Conservation (phyloP, 371 early-diverging fungal genomes). For the Smittium mucronatum region DNA sequence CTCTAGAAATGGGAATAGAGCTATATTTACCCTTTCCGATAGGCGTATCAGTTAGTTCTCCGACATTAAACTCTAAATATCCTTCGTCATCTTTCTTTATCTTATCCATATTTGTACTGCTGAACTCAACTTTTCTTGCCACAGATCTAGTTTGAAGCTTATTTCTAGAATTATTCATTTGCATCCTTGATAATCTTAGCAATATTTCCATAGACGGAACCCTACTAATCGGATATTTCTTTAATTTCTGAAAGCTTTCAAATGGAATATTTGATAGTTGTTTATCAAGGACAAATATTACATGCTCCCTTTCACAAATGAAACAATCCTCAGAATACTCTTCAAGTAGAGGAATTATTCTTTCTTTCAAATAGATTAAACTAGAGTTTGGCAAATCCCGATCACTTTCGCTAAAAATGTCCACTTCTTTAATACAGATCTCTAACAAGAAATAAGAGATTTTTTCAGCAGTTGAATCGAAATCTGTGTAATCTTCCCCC, state of each 20-base stretch:
- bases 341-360: background rate
- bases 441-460: background rate
- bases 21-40: background rate
- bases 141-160: background rate
- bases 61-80: background rate
- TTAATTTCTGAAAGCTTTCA: background rate
- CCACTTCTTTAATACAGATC: background rate
- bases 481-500: background rate
- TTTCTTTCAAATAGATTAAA: background rate
- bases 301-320: background rate
- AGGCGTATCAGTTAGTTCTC: background rate
- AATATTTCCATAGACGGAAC: background rate
- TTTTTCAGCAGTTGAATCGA: background rate
- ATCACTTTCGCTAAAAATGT: background rate
- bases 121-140: background rate
- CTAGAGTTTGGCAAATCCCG: background rate
- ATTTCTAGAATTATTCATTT: background rate
- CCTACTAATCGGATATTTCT: background rate
- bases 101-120: background rate
- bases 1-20: too few species aligned
- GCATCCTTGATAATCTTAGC: background rate
- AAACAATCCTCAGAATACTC: background rate
- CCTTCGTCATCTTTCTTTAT: background rate
- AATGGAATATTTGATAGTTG: background rate
- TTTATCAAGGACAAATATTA: background rate